phyloP scores from a whole-genome alignment of 305 asterid genomes.

The Fraxinus nigra region DNA sequence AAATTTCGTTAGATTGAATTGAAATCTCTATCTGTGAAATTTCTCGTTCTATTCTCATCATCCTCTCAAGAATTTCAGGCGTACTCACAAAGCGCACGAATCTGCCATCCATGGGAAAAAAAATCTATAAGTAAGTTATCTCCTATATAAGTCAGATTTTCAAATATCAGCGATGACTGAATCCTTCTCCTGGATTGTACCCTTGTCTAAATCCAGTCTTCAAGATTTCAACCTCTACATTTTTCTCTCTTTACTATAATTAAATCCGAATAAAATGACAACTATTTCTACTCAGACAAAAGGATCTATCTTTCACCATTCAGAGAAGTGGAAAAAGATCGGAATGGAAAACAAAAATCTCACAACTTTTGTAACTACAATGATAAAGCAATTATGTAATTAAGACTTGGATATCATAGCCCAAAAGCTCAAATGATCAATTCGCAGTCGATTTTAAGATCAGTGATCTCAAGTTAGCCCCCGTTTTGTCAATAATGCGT shows the following conservation, averaged over 20 bases:
- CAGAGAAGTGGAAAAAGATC: neutral
- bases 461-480: neutral
- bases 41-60: conserved; percentile 61
- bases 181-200: conserved; percentile 5
- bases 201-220: conserved; percentile 10
- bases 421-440: conserved; percentile 2
- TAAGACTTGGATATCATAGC: neutral
- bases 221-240: conserved; percentile 4
- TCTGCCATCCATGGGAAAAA: conserved; percentile 36
- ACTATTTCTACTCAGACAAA: neutral
- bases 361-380: neutral
- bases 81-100: conserved; percentile 81
- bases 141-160: neutral
- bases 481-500: neutral
- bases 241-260: neutral
- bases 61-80: conserved; percentile 84
- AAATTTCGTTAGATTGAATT: conserved; percentile 46
- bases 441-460: neutral
- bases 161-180: neutral
- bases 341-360: neutral
- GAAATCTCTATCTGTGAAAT: conserved; percentile 75
- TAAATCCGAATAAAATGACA: neutral
- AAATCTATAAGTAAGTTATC: neutral
- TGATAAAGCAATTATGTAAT: neutral
- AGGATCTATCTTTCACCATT: conserved; percentile 16